These are phyloP conservation scores for Daldinia caldariorum DNA, from an alignment of 495 filamentous ascomycete genomes.

Conservation along the genomic window DNA sequence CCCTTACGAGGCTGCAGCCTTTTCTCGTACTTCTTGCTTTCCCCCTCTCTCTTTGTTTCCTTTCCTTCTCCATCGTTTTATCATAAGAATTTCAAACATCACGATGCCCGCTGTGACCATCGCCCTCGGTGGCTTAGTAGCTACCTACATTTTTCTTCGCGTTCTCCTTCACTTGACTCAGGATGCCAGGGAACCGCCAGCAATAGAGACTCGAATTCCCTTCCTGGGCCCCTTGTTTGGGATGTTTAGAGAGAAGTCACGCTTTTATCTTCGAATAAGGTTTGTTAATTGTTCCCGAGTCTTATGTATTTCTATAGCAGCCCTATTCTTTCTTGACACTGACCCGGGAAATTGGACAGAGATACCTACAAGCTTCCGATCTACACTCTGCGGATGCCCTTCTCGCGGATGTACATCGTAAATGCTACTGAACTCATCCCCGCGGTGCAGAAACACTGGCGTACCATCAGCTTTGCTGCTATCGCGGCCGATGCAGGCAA, in stretches of 20 bases:
- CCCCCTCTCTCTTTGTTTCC: too few species aligned
- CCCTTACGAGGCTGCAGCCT: too few species aligned
- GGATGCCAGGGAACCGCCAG: slow-evolving; percentile 42
- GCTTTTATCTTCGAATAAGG: slow-evolving; percentile 37
- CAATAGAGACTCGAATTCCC: slow-evolving; percentile 33
- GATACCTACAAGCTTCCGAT: slow-evolving; percentile 27
- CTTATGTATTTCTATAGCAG: too few species aligned
- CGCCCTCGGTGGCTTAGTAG: background rate
- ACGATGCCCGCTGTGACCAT: background rate
- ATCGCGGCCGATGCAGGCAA: background rate
- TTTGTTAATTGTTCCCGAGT: background rate
- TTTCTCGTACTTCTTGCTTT: too few species aligned
- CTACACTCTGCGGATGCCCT: background rate
- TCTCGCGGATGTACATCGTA: background rate
- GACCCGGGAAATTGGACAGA: slow-evolving; percentile 9
- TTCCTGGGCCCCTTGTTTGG: slow-evolving; percentile 44
- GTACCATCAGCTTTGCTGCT: background rate
- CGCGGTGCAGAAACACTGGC: background rate
- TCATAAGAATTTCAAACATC: background rate
- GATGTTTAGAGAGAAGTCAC: slow-evolving; percentile 36
- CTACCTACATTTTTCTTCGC: slow-evolving; percentile 41
- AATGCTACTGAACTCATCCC: background rate
- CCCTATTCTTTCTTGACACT: background rate
- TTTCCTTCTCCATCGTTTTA: background rate
- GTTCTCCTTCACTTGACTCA: slow-evolving; percentile 38